Conservation (phyloP, 805 yeast species). For the Kodamaea hsintzibuensis region DNA sequence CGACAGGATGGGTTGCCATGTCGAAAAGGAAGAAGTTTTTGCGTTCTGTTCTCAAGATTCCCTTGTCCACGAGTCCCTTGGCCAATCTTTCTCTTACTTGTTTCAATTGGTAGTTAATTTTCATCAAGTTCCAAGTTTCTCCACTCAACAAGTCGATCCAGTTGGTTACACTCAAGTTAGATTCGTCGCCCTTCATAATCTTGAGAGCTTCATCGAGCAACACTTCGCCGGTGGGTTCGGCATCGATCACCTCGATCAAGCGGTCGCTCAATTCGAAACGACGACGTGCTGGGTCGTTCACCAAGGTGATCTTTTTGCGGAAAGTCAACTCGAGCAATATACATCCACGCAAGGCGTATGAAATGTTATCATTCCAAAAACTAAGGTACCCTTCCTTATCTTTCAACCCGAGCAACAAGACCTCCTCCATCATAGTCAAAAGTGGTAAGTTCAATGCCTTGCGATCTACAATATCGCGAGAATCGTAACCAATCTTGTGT, state of each 20-base stretch:
- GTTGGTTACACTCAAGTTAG: slow-evolving; percentile 71
- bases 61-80: slow-evolving; percentile 96
- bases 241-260: slow-evolving; percentile 81
- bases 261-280: slow-evolving; percentile 88
- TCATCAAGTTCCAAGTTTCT: slow-evolving; percentile 96
- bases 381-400: slow-evolving; percentile 96
- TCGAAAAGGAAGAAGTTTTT: slow-evolving; percentile 92
- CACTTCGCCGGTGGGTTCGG: slow-evolving; percentile 90
- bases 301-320: slow-evolving; percentile 83
- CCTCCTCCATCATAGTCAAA: slow-evolving; percentile 95
- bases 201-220: slow-evolving; percentile 90
- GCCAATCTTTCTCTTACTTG: slow-evolving; percentile 97
- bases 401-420: slow-evolving; percentile 85
- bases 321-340: slow-evolving; percentile 89
- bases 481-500: slow-evolving; percentile 81
- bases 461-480: slow-evolving; percentile 56
- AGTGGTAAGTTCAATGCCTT: slow-evolving; percentile 54
- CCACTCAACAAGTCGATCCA: slow-evolving; percentile 96
- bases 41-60: slow-evolving; percentile 92
- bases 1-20: slow-evolving; percentile 98
- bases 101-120: slow-evolving; percentile 91
- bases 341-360: slow-evolving; percentile 94
- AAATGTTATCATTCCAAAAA: slow-evolving; percentile 97
- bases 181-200: slow-evolving; percentile 82
- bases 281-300: slow-evolving; percentile 89